Percentiles rank a stretch among this genome's conserved stretches.
Evolutionary conservation across 768 basidiomycete species (phyloP).

Genomic region (Gautieria morchelliformis): DNA sequence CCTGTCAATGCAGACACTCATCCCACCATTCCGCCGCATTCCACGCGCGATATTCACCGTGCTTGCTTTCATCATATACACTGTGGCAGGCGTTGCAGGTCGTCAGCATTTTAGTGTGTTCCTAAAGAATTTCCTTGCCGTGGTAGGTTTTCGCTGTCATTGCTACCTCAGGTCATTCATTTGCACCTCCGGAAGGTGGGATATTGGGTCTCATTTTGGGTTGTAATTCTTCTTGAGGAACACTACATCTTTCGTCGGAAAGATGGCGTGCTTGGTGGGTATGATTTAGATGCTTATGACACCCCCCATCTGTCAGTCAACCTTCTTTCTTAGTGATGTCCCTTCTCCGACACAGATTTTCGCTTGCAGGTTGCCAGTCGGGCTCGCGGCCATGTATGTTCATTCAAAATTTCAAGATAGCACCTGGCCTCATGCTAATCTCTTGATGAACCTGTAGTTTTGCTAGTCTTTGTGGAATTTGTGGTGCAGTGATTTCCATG

Average conservation of each 20-base stretch:
- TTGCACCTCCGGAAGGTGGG: slow-evolving; percentile 30
- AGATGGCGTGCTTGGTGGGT: slow-evolving; percentile 36
- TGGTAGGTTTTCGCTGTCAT: neutral
- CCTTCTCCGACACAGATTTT: neutral
- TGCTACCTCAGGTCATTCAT: slow-evolving; percentile 10
- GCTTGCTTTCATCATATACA: slow-evolving; percentile 29
- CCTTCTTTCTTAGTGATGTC: neutral
- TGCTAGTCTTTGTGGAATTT: slow-evolving; percentile 37
- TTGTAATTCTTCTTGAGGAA: slow-evolving; percentile 36
- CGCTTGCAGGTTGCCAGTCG: slow-evolving; percentile 32
- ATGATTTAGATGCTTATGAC: slow-evolving; percentile 42
- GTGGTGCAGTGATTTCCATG: slow-evolving; percentile 44
- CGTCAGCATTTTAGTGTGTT: slow-evolving; percentile 32
- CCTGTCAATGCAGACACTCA: slow-evolving; percentile 36
- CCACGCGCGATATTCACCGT: slow-evolving; percentile 40
- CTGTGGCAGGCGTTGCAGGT: slow-evolving; percentile 31
- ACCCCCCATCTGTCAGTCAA: slow-evolving; percentile 23
- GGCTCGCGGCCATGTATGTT: slow-evolving; percentile 32
- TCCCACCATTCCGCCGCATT: slow-evolving; percentile 32
- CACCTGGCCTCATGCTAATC: neutral
- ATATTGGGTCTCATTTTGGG: slow-evolving; percentile 40
- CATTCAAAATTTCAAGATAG: neutral
- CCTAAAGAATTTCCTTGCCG: neutral
- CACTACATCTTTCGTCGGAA: slow-evolving; percentile 36
- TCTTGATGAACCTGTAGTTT: slow-evolving; percentile 9